phyloP scores from a whole-genome alignment of 148 eudicot genomes.

The Heliosperma pusillum region DNA sequence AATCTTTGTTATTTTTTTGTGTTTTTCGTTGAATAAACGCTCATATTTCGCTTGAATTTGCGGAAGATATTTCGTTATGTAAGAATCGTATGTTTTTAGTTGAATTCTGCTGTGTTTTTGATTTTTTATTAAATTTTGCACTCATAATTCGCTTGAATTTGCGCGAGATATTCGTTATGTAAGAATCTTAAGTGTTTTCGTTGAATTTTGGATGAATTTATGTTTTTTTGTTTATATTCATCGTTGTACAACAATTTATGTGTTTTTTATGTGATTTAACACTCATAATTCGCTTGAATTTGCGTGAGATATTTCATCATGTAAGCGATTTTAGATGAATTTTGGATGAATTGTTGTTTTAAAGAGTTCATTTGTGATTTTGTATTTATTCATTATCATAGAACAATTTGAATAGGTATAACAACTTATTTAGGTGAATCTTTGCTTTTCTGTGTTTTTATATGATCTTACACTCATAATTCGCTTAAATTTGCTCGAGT shows the following conservation, averaged over 20 bases:
- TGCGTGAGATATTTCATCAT: too few species aligned
- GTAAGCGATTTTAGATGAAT: neutral
- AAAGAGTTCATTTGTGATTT: neutral
- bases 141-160: neutral
- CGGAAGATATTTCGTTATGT: too few species aligned
- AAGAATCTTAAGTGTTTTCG: neutral
- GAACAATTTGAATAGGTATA: too few species aligned
- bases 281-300: neutral
- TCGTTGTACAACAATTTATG: neutral
- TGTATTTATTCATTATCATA: too few species aligned
- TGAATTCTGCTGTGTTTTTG: neutral
- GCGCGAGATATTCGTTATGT: neutral
- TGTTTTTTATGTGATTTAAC: neutral
- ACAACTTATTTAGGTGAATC: too few species aligned
- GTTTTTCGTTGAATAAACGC: neutral
- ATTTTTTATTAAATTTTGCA: neutral
- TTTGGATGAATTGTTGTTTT: neutral
- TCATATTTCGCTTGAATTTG: too few species aligned
- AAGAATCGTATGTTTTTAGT: too few species aligned
- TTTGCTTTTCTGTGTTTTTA: too few species aligned
- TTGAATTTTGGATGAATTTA: neutral
- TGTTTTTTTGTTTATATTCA: neutral
- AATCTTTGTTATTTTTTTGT: neutral
- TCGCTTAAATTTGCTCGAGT: too few species aligned
- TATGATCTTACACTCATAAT: too few species aligned